phyloP scores from a whole-genome alignment of 1,284 basidiomycete genomes.

The Fistulinella cinereoalba region DNA sequence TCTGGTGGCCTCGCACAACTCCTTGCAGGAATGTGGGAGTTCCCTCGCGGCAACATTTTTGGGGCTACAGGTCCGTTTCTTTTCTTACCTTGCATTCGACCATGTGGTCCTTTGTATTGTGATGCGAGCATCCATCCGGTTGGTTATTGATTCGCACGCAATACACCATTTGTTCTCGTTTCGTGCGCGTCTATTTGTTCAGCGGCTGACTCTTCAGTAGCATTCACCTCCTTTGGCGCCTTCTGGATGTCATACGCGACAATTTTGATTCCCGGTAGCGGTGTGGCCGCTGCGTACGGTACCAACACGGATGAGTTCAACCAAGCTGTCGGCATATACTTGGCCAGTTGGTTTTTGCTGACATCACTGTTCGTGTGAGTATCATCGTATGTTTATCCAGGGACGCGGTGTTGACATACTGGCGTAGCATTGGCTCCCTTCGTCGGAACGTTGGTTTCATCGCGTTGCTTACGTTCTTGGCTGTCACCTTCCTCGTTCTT shows the following conservation, averaged over 20 bases:
- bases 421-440: constrained; percentile 56
- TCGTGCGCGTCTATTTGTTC: not conserved
- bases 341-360: constrained; percentile 69
- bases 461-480: constrained; percentile 71
- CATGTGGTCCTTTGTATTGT: no score
- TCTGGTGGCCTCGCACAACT: constrained; percentile 82
- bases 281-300: constrained; percentile 53
- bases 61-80: constrained; percentile 60
- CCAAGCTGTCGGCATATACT: constrained; percentile 64
- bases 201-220: constrained; percentile 33
- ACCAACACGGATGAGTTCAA: constrained; percentile 40
- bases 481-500: constrained; percentile 60
- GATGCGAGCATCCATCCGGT: no score
- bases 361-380: constrained; percentile 51
- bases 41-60: constrained; percentile 71
- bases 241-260: constrained; percentile 82
- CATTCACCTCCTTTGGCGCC: constrained; percentile 79
- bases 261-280: constrained; percentile 62
- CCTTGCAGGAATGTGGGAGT: constrained; percentile 78
- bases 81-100: not conserved
- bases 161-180: not conserved
- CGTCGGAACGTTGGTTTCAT: constrained; percentile 67
- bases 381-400: no score
- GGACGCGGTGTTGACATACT: not conserved
- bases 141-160: not conserved